Conservation (phyloP, 371 early-diverging fungal species). For the Coemansia sp. region DNA sequence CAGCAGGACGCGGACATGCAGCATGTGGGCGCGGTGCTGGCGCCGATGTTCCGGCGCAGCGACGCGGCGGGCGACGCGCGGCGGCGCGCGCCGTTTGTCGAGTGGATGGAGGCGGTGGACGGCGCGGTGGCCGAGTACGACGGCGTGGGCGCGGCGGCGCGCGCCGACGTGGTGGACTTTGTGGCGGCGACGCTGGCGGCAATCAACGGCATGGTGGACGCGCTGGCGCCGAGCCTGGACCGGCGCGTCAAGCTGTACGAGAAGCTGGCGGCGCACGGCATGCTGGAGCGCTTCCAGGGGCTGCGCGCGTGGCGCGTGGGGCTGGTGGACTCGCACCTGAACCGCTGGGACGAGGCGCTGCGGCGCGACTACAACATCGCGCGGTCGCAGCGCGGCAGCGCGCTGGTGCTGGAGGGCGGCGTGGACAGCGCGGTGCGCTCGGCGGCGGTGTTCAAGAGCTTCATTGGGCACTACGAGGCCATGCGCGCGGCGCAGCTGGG, state of each 20-base stretch:
- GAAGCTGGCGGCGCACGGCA: slow-evolving; percentile 30
- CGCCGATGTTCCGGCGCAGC: slow-evolving; percentile 31
- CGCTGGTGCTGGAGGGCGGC: slow-evolving; percentile 25
- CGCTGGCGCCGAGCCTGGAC: slow-evolving; percentile 19
- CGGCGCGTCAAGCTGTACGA: slow-evolving; percentile 33
- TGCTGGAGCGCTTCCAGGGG: slow-evolving; percentile 20
- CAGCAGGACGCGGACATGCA: slow-evolving; percentile 19
- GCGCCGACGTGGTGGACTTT: slow-evolving; percentile 25
- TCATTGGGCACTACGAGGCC: slow-evolving; percentile 35
- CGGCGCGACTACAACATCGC: slow-evolving; percentile 47
- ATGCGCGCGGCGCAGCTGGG: slow-evolving; percentile 4
- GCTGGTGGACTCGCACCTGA: slow-evolving; percentile 24
- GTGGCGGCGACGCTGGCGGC: slow-evolving; percentile 25
- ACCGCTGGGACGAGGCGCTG: slow-evolving; percentile 40
- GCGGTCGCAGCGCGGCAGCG: slow-evolving; percentile 17
- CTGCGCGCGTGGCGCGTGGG: slow-evolving; percentile 25
- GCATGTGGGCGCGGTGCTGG: slow-evolving; percentile 14
- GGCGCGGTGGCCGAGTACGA: slow-evolving; percentile 21
- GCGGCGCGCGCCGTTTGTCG: slow-evolving; percentile 32
- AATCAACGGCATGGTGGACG: slow-evolving; percentile 18
- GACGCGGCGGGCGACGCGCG: slow-evolving; percentile 1
- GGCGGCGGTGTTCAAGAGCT: slow-evolving; percentile 14
- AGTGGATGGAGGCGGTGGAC: slow-evolving; percentile 45
- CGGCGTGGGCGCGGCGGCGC: background rate
- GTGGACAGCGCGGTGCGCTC: slow-evolving; percentile 27